These are phyloP conservation scores for Fraxinus xanthoxyloides DNA, from an alignment of 305 asterid species.

Conservation along the genomic window DNA sequence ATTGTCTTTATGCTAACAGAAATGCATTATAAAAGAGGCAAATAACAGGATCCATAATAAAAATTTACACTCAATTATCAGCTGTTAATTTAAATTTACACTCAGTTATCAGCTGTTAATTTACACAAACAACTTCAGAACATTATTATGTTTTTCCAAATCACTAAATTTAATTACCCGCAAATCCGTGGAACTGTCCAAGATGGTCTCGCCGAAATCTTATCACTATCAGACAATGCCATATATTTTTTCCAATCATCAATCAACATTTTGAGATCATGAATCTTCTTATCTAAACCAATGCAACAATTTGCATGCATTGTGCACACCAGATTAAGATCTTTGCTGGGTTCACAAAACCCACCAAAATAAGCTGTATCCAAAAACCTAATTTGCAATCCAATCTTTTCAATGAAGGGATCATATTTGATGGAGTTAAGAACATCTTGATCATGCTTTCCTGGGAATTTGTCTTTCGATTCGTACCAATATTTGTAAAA, in stretches of 20 bases:
- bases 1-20: background rate
- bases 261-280: slow-evolving; percentile 44
- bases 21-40: background rate
- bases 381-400: slow-evolving; percentile 43
- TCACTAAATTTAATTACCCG: background rate
- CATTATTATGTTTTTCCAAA: background rate
- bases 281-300: slow-evolving; percentile 48
- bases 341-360: slow-evolving; percentile 50
- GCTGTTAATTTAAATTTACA: background rate
- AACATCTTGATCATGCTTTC: slow-evolving; percentile 53
- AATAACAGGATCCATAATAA: background rate
- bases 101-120: no score
- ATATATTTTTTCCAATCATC: slow-evolving; percentile 47
- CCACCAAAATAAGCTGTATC: slow-evolving; percentile 56
- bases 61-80: background rate
- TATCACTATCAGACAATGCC: background rate
- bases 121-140: background rate
- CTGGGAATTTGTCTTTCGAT: slow-evolving; percentile 33
- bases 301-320: slow-evolving; percentile 67
- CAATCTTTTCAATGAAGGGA: slow-evolving; percentile 29
- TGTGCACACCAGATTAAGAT: slow-evolving; percentile 45
- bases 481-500: slow-evolving; percentile 52
- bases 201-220: slow-evolving; percentile 24
- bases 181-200: slow-evolving; percentile 50
- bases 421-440: slow-evolving; percentile 36